phyloP scores from a whole-genome alignment of 2,329 filamentous ascomycete genomes.

The Zymoseptoria ardabiliae region DNA sequence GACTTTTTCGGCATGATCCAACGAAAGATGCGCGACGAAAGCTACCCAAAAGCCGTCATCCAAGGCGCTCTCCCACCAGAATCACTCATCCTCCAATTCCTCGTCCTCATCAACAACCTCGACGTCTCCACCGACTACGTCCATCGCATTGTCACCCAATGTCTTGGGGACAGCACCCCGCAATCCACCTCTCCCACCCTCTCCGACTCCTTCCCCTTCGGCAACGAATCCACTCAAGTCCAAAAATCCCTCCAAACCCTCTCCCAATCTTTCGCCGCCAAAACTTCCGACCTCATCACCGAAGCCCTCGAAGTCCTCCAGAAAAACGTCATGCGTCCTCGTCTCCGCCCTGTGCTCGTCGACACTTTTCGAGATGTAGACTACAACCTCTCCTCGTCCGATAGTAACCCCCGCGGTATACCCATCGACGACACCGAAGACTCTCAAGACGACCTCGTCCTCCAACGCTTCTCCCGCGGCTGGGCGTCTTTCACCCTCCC shows the following conservation, averaged over 20 bases:
- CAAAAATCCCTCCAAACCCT: constrained; percentile 60
- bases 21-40: constrained; percentile 94
- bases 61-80: constrained; percentile 81
- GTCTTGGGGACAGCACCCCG: constrained; percentile 40
- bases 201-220: constrained; percentile 67
- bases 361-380: constrained; percentile 90
- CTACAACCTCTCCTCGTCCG: constrained; percentile 62
- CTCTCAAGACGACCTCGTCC: constrained; percentile 54
- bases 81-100: constrained; percentile 78
- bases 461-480: constrained; percentile 70
- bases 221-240: constrained; percentile 65
- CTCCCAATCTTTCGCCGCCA: constrained; percentile 63
- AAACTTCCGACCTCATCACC: constrained; percentile 71
- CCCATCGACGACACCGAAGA: constrained; percentile 39
- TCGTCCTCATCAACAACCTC: constrained; percentile 91
- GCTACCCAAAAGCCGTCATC: constrained; percentile 72
- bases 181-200: constrained; percentile 14
- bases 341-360: constrained; percentile 73
- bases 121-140: constrained; percentile 90
- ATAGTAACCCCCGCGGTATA: constrained; percentile 40
- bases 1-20: constrained; percentile 98
- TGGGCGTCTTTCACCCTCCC: constrained; percentile 85
- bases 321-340: constrained; percentile 76
- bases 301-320: constrained; percentile 84
- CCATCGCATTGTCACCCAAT: constrained; percentile 69